Base-by-base conservation (phyloP, 1,284 basidiomycete species). In the Apiotrichum akiyoshidainum region DNA sequence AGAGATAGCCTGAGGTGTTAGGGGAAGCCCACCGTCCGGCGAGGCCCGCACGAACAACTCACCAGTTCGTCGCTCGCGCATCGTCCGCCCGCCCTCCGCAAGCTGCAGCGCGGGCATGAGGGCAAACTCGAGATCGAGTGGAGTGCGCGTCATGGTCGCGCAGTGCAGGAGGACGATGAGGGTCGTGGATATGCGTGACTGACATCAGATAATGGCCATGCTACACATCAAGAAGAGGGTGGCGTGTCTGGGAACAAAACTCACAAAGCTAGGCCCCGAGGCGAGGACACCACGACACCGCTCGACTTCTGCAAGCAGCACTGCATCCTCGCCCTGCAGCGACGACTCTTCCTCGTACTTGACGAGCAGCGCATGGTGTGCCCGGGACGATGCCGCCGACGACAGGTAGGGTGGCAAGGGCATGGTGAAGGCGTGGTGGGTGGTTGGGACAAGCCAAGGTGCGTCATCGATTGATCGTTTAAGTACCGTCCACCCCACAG, bases 41-140 rank as follows among this genome's bases (percentile, higher is more conserved):
- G 22, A 1, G 9, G 19, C 5, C 16, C 10, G 46, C 14, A 10
- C 33, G 7, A 17, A 37, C 6, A 6, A 64, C 70, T 46, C 33
- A 76, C 75, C 75, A 42, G 69, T 68, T 6, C 69, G 52, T 31
- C 70, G 59, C 41, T 73, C 67, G 16, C 58, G 56, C 40, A 71
- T 31, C 9, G 54, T 64, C 44, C 55, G 63, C 5, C 73, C 73
- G 5, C 66, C 68, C 54, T 73, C 75, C 0, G 72, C 75, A 2
- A 77, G 60, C 37, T 76, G 63, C 19, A 78, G 63, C 7, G 76
- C 76, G 2, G 65, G 65, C 5, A 77, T 58, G 52, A 76, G 60
- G 1, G 71, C 76, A 54, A 70, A 73, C 5, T 69, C 68, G 19
- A 65, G 21, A 37, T 62, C 56, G 22, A 64, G 52, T 1, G 48